These are phyloP conservation scores for Xylaria sp. DNA, from an alignment of 2,329 filamentous ascomycete species.

Conservation along the genomic window DNA sequence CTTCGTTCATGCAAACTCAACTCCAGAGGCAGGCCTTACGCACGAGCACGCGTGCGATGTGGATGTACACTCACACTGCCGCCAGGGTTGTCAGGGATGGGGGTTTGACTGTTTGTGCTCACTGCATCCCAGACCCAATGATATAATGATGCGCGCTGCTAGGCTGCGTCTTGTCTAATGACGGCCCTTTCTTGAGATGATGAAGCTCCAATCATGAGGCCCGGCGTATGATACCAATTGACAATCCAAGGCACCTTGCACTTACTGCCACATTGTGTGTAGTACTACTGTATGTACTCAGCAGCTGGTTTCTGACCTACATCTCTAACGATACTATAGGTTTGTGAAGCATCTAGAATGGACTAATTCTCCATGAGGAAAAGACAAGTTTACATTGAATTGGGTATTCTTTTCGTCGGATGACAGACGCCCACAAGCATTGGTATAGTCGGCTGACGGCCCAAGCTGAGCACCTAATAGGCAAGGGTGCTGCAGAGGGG, in stretches of 20 bases:
- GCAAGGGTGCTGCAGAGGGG: constrained; percentile 6
- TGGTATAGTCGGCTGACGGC: constrained; percentile 11
- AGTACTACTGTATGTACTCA: too few species aligned
- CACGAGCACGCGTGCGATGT: not conserved
- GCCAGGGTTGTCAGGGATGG: constrained; percentile 1
- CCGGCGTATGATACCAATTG: too few species aligned
- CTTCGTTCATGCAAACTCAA: constrained; percentile 2
- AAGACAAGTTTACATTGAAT: not conserved
- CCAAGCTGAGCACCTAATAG: constrained; percentile 16
- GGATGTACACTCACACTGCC: not conserved
- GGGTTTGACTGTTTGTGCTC: not conserved
- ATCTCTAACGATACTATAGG: too few species aligned
- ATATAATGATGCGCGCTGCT: not conserved
- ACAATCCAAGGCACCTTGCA: too few species aligned
- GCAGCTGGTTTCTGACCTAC: too few species aligned
- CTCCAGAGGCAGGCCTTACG: constrained; percentile 2
- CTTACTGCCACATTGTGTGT: too few species aligned
- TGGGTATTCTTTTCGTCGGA: constrained; percentile 8
- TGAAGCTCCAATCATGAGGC: too few species aligned
- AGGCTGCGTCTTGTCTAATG: not conserved
- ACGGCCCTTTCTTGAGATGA: not conserved
- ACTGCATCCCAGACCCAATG: not conserved
- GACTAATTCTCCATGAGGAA: not conserved
- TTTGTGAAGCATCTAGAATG: not conserved
- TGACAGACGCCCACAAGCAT: constrained; percentile 13